Base-by-base conservation (phyloP, 495 filamentous ascomycete genomes). In the Penicillium argentinense region DNA sequence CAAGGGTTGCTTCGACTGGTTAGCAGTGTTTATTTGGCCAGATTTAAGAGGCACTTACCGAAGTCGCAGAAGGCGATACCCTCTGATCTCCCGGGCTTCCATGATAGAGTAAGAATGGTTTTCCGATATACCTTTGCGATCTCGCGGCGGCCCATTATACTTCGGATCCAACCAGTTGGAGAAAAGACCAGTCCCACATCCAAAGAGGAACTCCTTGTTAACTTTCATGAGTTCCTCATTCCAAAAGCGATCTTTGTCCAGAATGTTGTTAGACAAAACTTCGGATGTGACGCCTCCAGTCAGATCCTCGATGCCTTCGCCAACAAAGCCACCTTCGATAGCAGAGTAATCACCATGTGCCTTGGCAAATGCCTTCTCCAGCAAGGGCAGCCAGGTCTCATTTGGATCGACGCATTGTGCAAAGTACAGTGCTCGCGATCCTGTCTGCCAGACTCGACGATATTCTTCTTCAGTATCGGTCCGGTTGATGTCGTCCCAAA, bases 351-450 rank as follows among this genome's bases (percentile, higher is more conserved):
- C 88, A 3, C 89, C 90, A 56, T 97, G 92, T 9, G 90, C 91
- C 64, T 97, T 97, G 34, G 92, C 92, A 67, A 93, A 97, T 0
- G 92, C 92, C 66, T 97, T 97, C 59, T 97, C 92, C 3, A 97
- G 78, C 36, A 97, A 68, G 1, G 92, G 92, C 19, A 97, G 72
- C 92, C 92, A 97, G 0, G 90, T 97, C 70, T 97, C 92, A 58
- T 95, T 91, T 18, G 81, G 75, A 57, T 91, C 81, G 53, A 81
- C 79, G 64, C 91, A 96, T 54, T 90, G 87, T 1, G 89, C 89
- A 69, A 95, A 96, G 54, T 88, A 91, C 5, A 97, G 62, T 0
- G 91, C 87, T 16, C 82, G 76, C 4, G 86, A 91, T 5, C 85
- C 85, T 3, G 79, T 85, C 63, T 95, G 90, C 64, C 84, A 88